Evolutionary conservation across 2,329 filamentous ascomycete genomes (phyloP), one percentile per base, ranked within the genome.

Genomic region (Colletotrichum camelliae): DNA sequence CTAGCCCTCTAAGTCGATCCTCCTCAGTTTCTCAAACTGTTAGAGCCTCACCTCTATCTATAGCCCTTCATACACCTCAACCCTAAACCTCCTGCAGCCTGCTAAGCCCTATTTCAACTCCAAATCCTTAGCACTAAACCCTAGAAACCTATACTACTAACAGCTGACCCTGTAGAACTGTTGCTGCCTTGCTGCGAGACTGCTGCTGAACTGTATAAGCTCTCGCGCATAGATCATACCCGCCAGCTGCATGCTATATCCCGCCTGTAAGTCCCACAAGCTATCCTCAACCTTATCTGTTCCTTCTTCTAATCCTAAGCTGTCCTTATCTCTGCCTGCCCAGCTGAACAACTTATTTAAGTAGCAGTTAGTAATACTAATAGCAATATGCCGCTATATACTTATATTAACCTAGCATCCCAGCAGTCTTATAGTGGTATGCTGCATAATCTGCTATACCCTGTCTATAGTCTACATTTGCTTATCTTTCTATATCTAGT

Each of bases 311-410:
- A 43, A 37, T 52, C 16, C 18, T 69, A 68, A 18, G n/a, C 31
- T 21, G 35, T 1, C 5, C 0, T 80, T 9, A 81, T 75, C 77
- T 82, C 81, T n/a, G 71, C 76, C 6, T 29, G 6, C 4, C 27
- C 6, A 29, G 27, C 27, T 29, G 27, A 29, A 29, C 4, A 29
- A 29, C 27, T 29, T 29, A 29, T 29, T 29, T 29, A 29, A 29
- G 27, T 29, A 29, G 27, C 6, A 29, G 6, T 29, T 29, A 29
- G 27, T 29, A 29, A 29, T 29, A 29, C 6, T 29, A 29, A 29
- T 29, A 29, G 27, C 27, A 29, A 29, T 29, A 29, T 29, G 6
- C 6, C 6, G 27, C 27, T 29, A 29, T 29, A 29, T 29, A 6
- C 27, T 29, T 29, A 29, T 29, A 29, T 29, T 29, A 29, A 29